Evolutionary conservation across 2,329 filamentous ascomycete species (phyloP).

Genomic region (Didymella lethalis): DNA sequence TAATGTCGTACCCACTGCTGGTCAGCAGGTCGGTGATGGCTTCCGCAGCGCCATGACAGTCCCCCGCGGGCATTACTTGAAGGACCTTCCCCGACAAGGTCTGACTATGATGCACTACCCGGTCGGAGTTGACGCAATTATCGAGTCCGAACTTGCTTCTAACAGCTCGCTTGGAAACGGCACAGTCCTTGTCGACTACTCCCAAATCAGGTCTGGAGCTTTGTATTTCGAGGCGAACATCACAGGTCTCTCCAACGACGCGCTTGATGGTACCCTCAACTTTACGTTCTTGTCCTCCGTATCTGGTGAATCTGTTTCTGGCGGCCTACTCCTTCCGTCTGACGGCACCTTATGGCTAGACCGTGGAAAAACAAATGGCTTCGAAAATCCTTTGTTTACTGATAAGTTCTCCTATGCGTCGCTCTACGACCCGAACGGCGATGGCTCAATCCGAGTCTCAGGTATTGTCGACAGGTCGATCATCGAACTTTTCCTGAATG

Average conservation of each 20-base stretch:
- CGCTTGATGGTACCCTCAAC: slow-evolving; percentile 55
- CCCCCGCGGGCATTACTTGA: slow-evolving; percentile 62
- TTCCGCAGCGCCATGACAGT: slow-evolving; percentile 63
- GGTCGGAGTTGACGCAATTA: slow-evolving; percentile 59
- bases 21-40: slow-evolving; percentile 52
- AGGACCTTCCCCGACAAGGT: slow-evolving; percentile 60
- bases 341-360: slow-evolving; percentile 58
- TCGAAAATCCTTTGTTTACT: slow-evolving; percentile 64
- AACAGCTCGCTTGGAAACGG: slow-evolving; percentile 59
- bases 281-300: slow-evolving; percentile 62
- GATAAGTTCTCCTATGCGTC: slow-evolving; percentile 59
- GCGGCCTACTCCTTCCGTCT: slow-evolving; percentile 58
- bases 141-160: slow-evolving; percentile 55
- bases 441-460: slow-evolving; percentile 53
- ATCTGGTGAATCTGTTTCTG: slow-evolving; percentile 59
- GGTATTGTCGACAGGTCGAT: slow-evolving; percentile 64
- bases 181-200: slow-evolving; percentile 61
- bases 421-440: slow-evolving; percentile 30
- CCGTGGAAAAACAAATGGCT: slow-evolving; percentile 59
- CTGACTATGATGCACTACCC: slow-evolving; percentile 62
- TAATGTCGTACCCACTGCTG: slow-evolving; percentile 61
- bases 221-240: slow-evolving; percentile 65
- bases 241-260: slow-evolving; percentile 50
- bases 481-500: slow-evolving; percentile 64
- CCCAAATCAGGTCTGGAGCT: slow-evolving; percentile 58